Conservation (phyloP, 129 eudicot species). For the Rutidosis leptorrhynchoides region DNA sequence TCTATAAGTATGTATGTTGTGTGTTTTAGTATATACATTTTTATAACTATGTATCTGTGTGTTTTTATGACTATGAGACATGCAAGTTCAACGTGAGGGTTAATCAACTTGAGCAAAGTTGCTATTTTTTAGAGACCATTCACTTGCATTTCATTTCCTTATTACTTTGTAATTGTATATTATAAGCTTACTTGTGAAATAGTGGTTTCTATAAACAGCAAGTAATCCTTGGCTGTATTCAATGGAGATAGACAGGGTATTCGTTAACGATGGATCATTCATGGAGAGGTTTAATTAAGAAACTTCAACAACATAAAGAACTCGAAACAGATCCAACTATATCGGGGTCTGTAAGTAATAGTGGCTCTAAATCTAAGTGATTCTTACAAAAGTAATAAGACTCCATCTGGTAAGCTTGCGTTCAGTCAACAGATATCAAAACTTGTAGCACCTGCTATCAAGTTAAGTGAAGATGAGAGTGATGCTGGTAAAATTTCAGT, state of each 20-base stretch:
- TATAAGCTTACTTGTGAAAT: constrained; percentile 73
- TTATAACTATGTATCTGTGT: background rate
- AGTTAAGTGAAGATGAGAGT: constrained; percentile 70
- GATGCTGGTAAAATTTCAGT: constrained; percentile 46
- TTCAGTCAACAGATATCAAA: constrained; percentile 93
- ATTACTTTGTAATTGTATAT: constrained; percentile 27
- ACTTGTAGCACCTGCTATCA: constrained; percentile 82
- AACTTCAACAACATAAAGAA: constrained; percentile 68
- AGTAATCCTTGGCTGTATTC: constrained; percentile 31
- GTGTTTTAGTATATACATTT: too few species aligned
- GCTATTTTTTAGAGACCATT: too few species aligned
- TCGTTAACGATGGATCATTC: constrained; percentile 90
- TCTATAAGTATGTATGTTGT: too few species aligned
- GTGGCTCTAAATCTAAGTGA: constrained; percentile 33
- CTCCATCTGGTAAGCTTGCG: constrained; percentile 81
- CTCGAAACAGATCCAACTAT: constrained; percentile 35
- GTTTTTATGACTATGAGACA: background rate
- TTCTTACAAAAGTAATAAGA: constrained; percentile 33
- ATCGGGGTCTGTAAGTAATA: constrained; percentile 33
- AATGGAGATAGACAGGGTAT: constrained; percentile 79
- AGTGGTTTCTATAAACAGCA: constrained; percentile 52
- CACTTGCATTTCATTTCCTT: constrained; percentile 24
- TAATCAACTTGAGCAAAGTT: too few species aligned
- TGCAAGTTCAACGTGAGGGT: too few species aligned
- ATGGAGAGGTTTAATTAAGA: constrained; percentile 94